Evolutionary conservation across 495 filamentous ascomycete species (phyloP).

Genomic region (Aspergillus biplanus): DNA sequence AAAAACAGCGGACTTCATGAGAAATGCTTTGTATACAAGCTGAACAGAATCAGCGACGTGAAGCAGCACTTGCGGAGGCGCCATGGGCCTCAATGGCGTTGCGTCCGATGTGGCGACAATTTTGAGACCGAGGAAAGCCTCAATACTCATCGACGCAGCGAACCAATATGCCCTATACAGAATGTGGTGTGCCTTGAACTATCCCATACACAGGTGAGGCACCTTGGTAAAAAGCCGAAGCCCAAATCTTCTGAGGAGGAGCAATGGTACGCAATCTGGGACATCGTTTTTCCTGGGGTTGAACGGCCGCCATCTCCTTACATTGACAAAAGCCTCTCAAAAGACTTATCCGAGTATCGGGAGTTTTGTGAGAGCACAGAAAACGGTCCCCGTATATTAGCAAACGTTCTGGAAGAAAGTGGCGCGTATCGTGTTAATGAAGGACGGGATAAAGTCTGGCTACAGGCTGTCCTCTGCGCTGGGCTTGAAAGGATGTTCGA

Average conservation of each 20-base stretch:
- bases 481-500: neutral
- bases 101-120: neutral
- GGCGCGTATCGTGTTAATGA: neutral
- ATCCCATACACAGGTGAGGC: neutral
- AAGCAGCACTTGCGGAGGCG: slow-evolving; percentile 5
- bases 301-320: neutral
- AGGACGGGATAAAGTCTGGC: neutral
- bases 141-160: neutral
- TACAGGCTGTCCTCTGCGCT: neutral
- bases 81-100: neutral
- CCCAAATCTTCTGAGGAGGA: neutral
- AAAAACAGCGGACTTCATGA: neutral
- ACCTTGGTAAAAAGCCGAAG: neutral
- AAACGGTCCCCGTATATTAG: neutral
- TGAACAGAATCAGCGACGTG: slow-evolving; percentile 1
- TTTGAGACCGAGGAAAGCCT: neutral
- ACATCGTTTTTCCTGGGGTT: slow-evolving; percentile 2
- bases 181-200: neutral
- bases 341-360: neutral
- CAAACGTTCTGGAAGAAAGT: neutral
- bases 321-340: neutral
- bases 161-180: neutral
- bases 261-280: slow-evolving; percentile 9
- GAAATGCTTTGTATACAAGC: neutral
- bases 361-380: neutral